Evolutionary conservation across 2,329 filamentous ascomycete species (phyloP).

Genomic region (Akanthomyces lecanii): DNA sequence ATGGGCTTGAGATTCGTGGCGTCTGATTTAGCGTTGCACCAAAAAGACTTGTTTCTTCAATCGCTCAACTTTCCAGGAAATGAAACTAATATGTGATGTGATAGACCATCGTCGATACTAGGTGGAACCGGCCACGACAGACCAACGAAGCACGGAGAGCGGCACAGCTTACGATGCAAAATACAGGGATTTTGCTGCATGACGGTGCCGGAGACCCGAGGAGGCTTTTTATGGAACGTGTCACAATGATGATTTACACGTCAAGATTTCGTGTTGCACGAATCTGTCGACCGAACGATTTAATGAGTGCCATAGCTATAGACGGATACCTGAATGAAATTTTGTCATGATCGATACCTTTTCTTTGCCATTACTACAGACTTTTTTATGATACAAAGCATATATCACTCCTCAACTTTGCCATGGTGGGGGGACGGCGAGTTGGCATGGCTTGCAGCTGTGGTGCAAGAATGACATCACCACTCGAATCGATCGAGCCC

Average conservation of each 20-base stretch:
- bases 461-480: slow-evolving; percentile 15
- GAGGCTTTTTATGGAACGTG: slow-evolving; percentile 1
- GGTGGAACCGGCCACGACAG: slow-evolving; percentile 10
- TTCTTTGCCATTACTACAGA: too few relatives aligned
- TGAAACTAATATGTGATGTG: slow-evolving; percentile 20
- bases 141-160: neutral
- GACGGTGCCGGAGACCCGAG: slow-evolving; percentile 8
- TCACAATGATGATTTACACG: neutral
- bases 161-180: neutral
- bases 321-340: slow-evolving; percentile 10
- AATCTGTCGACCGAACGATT: neutral
- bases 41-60: slow-evolving; percentile 3
- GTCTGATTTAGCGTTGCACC: slow-evolving; percentile 11
- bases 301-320: slow-evolving; percentile 6
- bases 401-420: neutral
- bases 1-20: slow-evolving; percentile 8
- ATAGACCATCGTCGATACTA: slow-evolving; percentile 24
- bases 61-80: neutral
- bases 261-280: neutral
- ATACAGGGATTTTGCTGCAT: slow-evolving; percentile 4
- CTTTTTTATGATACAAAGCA: neutral
- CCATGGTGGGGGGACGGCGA: neutral
- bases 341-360: neutral
- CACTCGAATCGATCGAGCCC: slow-evolving; percentile 4
- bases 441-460: slow-evolving; percentile 12